These are phyloP conservation scores for Xylaria venustula DNA, from an alignment of 495 filamentous ascomycete species.

Conservation along the genomic window DNA sequence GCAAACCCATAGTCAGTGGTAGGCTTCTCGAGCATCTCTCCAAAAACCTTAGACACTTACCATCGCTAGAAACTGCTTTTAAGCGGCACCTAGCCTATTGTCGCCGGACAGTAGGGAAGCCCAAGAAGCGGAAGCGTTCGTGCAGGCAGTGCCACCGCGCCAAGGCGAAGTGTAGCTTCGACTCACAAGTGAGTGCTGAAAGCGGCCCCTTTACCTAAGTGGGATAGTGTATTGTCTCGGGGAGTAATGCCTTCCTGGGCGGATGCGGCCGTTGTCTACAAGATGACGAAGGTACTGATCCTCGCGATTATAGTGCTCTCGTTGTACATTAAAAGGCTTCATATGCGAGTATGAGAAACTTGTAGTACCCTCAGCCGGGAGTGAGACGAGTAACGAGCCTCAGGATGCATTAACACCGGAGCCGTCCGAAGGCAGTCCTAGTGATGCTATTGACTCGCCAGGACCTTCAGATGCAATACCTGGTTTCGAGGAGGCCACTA, in stretches of 20 bases:
- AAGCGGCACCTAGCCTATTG: slow-evolving; percentile 26
- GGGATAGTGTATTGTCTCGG: neutral
- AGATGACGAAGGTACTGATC: neutral
- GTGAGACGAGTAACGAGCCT: neutral
- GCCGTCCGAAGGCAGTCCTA: neutral
- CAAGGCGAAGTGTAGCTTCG: slow-evolving; percentile 30
- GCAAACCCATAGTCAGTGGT: slow-evolving; percentile 26
- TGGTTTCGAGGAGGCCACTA: neutral
- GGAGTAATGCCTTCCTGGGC: neutral
- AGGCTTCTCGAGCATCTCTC: slow-evolving; percentile 1
- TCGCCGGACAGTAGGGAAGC: slow-evolving; percentile 18
- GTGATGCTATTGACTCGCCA: neutral
- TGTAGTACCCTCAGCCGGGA: neutral
- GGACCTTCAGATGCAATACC: neutral
- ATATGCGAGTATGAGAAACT: slow-evolving; percentile 21
- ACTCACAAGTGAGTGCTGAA: slow-evolving; percentile 13
- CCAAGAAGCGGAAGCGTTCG: slow-evolving; percentile 24
- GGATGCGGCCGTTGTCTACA: neutral
- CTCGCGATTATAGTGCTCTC: slow-evolving; percentile 11
- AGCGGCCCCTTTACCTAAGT: neutral
- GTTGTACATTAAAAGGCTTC: slow-evolving; percentile 19
- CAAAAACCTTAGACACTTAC: neutral
- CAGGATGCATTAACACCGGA: neutral
- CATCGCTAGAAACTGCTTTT: slow-evolving; percentile 23
- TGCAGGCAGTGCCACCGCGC: slow-evolving; percentile 28